phyloP scores from a whole-genome alignment of 2,329 filamentous ascomycete species.

The Ascochyta pisi region DNA sequence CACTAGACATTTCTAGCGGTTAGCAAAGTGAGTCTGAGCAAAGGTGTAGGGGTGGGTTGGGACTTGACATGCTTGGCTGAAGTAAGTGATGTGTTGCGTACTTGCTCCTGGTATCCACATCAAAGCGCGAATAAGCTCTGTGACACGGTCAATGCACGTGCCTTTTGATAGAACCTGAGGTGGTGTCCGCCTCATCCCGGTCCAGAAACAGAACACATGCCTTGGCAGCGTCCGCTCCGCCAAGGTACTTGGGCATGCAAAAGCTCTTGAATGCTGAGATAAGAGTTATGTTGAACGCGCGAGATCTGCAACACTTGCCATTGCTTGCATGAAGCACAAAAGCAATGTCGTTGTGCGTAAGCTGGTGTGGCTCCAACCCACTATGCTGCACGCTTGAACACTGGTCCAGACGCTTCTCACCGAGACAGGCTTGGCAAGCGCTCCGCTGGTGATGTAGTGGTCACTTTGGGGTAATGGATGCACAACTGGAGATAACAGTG shows the following conservation, averaged over 20 bases:
- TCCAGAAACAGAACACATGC: slow-evolving; percentile 18
- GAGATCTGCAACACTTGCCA: slow-evolving; percentile 6
- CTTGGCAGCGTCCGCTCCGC: slow-evolving; percentile 35
- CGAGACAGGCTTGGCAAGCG: slow-evolving; percentile 6
- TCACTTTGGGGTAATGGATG: slow-evolving; percentile 9
- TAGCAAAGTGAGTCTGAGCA: slow-evolving; percentile 30
- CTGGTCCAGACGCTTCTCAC: slow-evolving; percentile 8
- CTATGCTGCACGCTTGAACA: neutral
- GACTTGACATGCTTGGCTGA: slow-evolving; percentile 39
- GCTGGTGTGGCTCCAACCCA: neutral
- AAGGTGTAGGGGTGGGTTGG: slow-evolving; percentile 33
- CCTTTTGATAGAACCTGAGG: slow-evolving; percentile 28
- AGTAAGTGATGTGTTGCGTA: slow-evolving; percentile 37
- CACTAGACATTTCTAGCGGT: slow-evolving; percentile 30
- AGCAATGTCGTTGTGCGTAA: neutral
- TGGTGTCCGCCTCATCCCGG: slow-evolving; percentile 30
- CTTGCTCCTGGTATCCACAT: slow-evolving; percentile 40
- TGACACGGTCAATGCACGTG: slow-evolving; percentile 28
- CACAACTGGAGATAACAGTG: neutral
- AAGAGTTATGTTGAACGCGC: slow-evolving; percentile 12
- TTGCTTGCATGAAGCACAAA: slow-evolving; percentile 11
- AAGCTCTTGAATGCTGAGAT: slow-evolving; percentile 17
- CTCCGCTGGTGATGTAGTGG: slow-evolving; percentile 5
- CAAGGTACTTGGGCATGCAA: slow-evolving; percentile 31
- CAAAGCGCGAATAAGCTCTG: slow-evolving; percentile 38